phyloP scores from a whole-genome alignment of 1,139 yeast species.

The Yamadazyma trypodendri region DNA sequence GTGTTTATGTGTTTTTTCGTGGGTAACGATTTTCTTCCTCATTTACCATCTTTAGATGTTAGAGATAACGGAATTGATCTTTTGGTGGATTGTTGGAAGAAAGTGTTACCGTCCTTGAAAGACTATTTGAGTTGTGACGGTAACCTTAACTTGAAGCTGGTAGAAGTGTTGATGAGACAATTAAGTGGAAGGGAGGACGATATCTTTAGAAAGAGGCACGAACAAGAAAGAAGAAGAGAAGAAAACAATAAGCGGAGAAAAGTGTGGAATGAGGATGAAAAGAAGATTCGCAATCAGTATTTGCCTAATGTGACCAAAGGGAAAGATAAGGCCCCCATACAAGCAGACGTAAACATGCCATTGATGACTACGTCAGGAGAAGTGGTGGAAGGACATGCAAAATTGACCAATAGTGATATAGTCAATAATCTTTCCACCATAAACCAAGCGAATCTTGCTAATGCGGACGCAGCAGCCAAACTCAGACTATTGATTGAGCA shows the following conservation, averaged over 20 bases:
- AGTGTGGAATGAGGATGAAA: slow-evolving; percentile 42
- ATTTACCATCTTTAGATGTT: slow-evolving; percentile 90
- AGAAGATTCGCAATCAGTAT: slow-evolving; percentile 32
- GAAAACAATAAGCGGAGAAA: slow-evolving; percentile 64
- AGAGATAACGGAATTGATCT: slow-evolving; percentile 91
- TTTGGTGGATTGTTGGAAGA: slow-evolving; percentile 81
- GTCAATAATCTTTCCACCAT: slow-evolving; percentile 65
- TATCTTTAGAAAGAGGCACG: slow-evolving; percentile 71
- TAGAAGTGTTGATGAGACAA: slow-evolving; percentile 64
- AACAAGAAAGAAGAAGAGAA: slow-evolving; percentile 63
- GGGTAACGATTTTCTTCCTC: slow-evolving; percentile 98
- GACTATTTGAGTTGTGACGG: slow-evolving; percentile 93
- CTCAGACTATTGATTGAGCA: slow-evolving; percentile 48
- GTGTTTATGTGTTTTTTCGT: slow-evolving; percentile 98
- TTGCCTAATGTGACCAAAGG: slow-evolving; percentile 52
- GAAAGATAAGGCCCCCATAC: slow-evolving; percentile 73
- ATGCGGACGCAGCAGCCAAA: slow-evolving; percentile 67
- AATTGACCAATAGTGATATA: slow-evolving; percentile 69
- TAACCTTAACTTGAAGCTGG: slow-evolving; percentile 67
- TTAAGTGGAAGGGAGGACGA: slow-evolving; percentile 75
- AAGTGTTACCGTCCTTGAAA: slow-evolving; percentile 59
- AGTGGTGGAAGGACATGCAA: slow-evolving; percentile 59
- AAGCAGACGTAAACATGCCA: slow-evolving; percentile 74
- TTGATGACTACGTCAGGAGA: slow-evolving; percentile 71
- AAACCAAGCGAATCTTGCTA: slow-evolving; percentile 76